phyloP scores from a whole-genome alignment of 345 rosid species.

The Diplotaxis tenuifolia region DNA sequence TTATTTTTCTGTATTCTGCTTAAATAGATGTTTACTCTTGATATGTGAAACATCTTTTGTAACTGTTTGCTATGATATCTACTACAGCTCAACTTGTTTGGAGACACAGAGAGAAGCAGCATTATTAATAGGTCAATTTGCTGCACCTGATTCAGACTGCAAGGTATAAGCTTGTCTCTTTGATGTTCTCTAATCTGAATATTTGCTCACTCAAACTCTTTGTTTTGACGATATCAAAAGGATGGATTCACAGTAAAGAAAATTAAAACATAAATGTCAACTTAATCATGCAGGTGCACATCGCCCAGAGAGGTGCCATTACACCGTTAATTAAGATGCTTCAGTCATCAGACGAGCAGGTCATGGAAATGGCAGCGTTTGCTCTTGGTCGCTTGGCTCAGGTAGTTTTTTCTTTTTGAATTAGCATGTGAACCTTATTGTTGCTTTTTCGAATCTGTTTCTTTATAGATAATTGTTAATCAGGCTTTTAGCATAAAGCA shows the following conservation, averaged over 20 bases:
- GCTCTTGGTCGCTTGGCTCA: slow-evolving; percentile 84
- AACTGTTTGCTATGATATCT: slow-evolving; percentile 10
- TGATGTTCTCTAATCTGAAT: background rate
- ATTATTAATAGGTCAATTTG: slow-evolving; percentile 74
- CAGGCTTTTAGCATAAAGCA: no score
- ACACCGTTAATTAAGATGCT: slow-evolving; percentile 76
- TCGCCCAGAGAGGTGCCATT: slow-evolving; percentile 76
- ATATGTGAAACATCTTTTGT: slow-evolving; percentile 1
- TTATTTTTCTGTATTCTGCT: background rate
- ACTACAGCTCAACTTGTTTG: slow-evolving; percentile 57
- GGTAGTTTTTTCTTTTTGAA: slow-evolving; percentile 40
- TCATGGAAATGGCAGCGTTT: slow-evolving; percentile 75
- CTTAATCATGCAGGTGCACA: slow-evolving; percentile 57
- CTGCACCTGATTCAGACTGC: slow-evolving; percentile 73
- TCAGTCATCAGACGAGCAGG: slow-evolving; percentile 56
- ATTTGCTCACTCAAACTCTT: background rate
- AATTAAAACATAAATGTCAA: background rate
- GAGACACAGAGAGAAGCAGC: slow-evolving; percentile 86
- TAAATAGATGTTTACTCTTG: background rate
- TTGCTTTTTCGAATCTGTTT: background rate
- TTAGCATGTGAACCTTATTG: background rate
- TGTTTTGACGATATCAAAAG: background rate
- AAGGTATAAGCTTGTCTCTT: slow-evolving; percentile 46
- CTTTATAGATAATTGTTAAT: background rate
- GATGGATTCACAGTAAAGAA: background rate